Evolutionary conservation across 2,329 filamentous ascomycete species (phyloP).

Genomic region (Thielaviopsis ethacetica): DNA sequence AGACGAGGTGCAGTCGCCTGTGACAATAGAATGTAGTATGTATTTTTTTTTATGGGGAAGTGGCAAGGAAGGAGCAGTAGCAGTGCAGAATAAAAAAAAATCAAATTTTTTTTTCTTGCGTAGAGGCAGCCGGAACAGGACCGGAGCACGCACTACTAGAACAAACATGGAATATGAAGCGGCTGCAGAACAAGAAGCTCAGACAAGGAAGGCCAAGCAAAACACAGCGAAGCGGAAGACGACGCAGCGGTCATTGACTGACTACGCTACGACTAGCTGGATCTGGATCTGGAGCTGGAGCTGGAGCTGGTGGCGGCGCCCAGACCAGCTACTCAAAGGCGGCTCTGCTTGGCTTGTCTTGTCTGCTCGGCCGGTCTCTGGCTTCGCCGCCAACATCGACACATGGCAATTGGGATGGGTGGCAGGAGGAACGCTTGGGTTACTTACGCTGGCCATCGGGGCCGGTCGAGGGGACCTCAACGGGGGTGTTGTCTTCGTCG

Average conservation of each 20-base stretch:
- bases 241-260: too few relatives aligned
- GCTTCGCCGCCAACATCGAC: not conserved
- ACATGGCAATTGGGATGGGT: not conserved
- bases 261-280: too few relatives aligned
- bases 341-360: not conserved
- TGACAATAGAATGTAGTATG: not conserved
- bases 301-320: too few relatives aligned
- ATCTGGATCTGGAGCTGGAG: too few relatives aligned
- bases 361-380: not conserved
- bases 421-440: not conserved
- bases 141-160: slow-evolving; percentile 4
- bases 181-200: not conserved
- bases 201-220: not conserved
- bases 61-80: slow-evolving; percentile 6
- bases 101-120: slow-evolving; percentile 1
- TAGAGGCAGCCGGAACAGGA: slow-evolving; percentile 8
- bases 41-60: slow-evolving; percentile 7
- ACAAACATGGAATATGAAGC: too few relatives aligned
- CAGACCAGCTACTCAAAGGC: too few relatives aligned
- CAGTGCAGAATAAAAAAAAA: not conserved
- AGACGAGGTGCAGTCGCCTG: not conserved
- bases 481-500: slow-evolving; percentile 11
- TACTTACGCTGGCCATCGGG: slow-evolving; percentile 8
- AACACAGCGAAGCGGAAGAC: too few relatives aligned
- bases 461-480: not conserved